Base-by-base conservation (phyloP, 2,329 filamentous ascomycete species). In the Microdochium bolleyi region DNA sequence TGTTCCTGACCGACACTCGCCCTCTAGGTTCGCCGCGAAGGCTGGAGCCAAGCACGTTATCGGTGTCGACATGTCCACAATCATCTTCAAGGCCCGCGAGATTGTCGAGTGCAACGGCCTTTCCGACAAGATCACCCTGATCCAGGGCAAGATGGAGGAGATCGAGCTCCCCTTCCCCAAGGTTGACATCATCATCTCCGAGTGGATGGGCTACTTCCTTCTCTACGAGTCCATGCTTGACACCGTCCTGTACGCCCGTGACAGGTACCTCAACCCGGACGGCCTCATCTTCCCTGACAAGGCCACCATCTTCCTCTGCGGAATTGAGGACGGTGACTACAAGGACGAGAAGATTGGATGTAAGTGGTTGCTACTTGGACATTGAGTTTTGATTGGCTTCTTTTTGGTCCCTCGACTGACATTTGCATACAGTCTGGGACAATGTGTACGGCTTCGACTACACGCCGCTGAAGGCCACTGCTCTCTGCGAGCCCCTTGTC, bases 61-160 rank as follows among this genome's bases (percentile, higher is more conserved):
- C 61, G 94, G 94, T 64, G 94, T 99, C 53, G 94, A 99, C 73
- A 99, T 97, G 92, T 99, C 94, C 32, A 96, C 92, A 62, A 99
- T 99, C 73, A 96, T 99, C 74, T 90, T 95, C 75, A 99, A 99
- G 80, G 94, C 94, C 48, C 85, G 85, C 65, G 89, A 97, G 78
- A 99, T 99, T 60, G 94, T 97, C 67, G 84, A 84, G 68, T 82
- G 80, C 61, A 99, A 99, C 71, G 92, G 92, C 62, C 84, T 99
- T 80, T 81, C 87, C 51, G 88, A 92, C 76, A 95, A 96, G 82
- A 96, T 99, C 70, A 97, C 94, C 51, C 83, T 99, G 55, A 83
- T 99, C 58, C 94, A 97, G 77, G 94, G 94, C 70, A 99, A 99
- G 83, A 99, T 99, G 94, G 94, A 99, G 77, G 94, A 99, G 76